Conservation (phyloP, 805 yeast species). For the Debaryomyces hansenii region DNA sequence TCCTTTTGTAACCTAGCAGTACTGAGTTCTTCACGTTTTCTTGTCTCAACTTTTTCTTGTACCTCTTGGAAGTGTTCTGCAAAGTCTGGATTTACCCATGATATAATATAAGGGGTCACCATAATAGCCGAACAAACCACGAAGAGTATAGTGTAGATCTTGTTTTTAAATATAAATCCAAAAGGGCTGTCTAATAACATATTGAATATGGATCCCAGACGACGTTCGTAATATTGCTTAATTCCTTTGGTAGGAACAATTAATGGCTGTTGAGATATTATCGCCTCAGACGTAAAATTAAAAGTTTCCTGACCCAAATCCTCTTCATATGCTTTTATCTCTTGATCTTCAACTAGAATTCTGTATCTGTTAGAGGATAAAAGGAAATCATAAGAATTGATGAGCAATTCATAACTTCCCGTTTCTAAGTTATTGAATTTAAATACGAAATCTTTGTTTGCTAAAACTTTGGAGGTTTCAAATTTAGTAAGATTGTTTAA, state of each 20-base stretch:
- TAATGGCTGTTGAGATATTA: conserved; percentile 7
- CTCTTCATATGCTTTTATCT: conserved; percentile 23
- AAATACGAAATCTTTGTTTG: conserved; percentile 27
- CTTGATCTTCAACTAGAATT: conserved; percentile 21
- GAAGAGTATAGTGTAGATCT: conserved; percentile 34
- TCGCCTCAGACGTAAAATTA: conserved; percentile 17
- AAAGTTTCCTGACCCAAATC: conserved; percentile 12
- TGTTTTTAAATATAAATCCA: conserved; percentile 40
- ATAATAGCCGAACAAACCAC: conserved; percentile 25
- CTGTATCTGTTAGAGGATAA: conserved; percentile 25
- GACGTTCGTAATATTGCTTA: conserved; percentile 35
- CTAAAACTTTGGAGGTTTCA: conserved; percentile 11
- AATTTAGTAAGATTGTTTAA: conserved; percentile 5
- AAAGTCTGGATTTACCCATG: conserved; percentile 35
- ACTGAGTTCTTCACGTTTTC: neutral
- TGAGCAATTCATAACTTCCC: conserved; percentile 36
- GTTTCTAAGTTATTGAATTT: conserved; percentile 16
- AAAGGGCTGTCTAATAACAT: conserved; percentile 41
- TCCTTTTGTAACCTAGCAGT: neutral
- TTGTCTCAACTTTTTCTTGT: conserved; percentile 9
- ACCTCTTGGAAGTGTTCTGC: conserved; percentile 30
- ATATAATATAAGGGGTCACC: conserved; percentile 31
- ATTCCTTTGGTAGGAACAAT: conserved; percentile 6
- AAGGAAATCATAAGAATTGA: conserved; percentile 37
- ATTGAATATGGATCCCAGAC: conserved; percentile 28